Conservation (phyloP, 148 eudicot genomes). For the Rheum nobile region DNA sequence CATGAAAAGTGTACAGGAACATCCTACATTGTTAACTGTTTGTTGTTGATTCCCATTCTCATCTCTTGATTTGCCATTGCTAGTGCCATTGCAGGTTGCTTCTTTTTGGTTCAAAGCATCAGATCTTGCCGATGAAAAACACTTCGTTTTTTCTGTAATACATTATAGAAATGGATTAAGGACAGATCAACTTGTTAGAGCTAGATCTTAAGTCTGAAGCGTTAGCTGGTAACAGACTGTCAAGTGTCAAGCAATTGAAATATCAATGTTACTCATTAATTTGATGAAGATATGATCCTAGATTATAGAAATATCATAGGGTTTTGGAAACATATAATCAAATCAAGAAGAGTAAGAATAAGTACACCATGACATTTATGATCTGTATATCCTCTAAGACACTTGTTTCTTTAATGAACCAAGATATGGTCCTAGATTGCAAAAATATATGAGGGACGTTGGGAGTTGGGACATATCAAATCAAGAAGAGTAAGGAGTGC, state of each 20-base stretch:
- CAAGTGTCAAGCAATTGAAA: not conserved
- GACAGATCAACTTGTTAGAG: not conserved
- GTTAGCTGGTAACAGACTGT: not conserved
- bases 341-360: not conserved
- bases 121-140: conserved; percentile 42
- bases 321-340: not conserved
- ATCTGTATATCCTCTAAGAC: not conserved
- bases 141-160: conserved; percentile 49
- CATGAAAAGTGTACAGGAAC: not conserved
- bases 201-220: not conserved
- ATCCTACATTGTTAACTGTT: conserved; percentile 21
- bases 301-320: not conserved
- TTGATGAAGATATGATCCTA: not conserved
- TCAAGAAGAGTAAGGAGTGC: not conserved
- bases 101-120: conserved; percentile 31
- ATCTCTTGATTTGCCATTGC: conserved; percentile 15
- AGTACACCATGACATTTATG: not conserved
- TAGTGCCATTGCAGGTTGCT: conserved; percentile 25
- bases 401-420: too few relatives aligned
- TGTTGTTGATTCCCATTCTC: conserved; percentile 31
- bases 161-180: not conserved
- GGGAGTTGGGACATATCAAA: not conserved
- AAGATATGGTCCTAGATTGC: not conserved
- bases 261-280: not conserved
- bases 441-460: not conserved